These are phyloP conservation scores for Austropuccinia psidii DNA, from an alignment of 1,284 basidiomycete species.

Conservation along the genomic window DNA sequence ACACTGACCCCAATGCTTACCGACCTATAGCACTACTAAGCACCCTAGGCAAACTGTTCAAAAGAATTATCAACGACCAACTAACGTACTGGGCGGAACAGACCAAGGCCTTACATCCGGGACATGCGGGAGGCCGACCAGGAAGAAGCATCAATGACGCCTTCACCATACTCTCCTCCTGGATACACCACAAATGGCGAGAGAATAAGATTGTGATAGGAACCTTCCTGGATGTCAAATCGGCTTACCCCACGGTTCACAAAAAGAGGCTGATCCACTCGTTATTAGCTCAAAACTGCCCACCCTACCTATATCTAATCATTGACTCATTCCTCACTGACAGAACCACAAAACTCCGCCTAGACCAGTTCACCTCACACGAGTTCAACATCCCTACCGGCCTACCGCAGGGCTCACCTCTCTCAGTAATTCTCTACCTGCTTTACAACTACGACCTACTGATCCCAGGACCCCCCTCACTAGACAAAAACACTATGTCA, in stretches of 20 bases:
- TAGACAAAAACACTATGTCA: neutral
- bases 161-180: neutral
- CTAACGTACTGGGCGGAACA: neutral
- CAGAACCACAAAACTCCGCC: neutral
- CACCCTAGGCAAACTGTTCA: neutral
- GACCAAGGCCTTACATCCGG: neutral
- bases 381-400: neutral
- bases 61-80: neutral
- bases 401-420: constrained; percentile 11
- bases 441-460: neutral
- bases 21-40: constrained; percentile 1
- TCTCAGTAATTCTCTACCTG: constrained; percentile 16
- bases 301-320: neutral
- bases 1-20: neutral
- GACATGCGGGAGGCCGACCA: neutral
- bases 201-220: neutral
- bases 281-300: neutral
- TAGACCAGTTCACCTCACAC: neutral
- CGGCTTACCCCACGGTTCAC: constrained; percentile 6
- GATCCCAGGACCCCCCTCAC: neutral
- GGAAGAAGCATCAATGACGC: neutral
- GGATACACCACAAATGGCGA: neutral
- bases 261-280: neutral
- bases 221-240: constrained; percentile 5
- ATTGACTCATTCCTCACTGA: neutral